These are phyloP conservation scores for Chaetoceros muelleri DNA, from an alignment of 108 stramenopile species.

Conservation along the genomic window DNA sequence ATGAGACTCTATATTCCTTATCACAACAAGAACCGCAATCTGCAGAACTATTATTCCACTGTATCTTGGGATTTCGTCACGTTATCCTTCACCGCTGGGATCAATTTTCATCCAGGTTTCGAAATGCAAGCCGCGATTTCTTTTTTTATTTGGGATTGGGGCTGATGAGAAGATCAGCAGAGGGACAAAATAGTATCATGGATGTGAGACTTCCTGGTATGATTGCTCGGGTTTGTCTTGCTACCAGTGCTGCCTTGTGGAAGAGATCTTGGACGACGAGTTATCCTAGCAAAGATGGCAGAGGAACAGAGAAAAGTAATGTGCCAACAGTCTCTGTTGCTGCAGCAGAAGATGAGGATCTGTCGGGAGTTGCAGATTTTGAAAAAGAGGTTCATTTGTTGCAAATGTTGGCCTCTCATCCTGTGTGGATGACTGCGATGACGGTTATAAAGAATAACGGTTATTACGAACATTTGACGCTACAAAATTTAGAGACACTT, in stretches of 20 bases:
- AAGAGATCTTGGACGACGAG: constrained; percentile 67
- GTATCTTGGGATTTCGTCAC: constrained; percentile 60
- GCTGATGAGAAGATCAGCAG: neutral
- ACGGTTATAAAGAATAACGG: too few species aligned
- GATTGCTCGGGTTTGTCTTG: constrained; percentile 44
- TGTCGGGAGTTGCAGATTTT: neutral
- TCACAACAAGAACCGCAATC: constrained; percentile 14
- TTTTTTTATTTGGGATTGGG: constrained; percentile 38
- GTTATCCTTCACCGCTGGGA: constrained; percentile 53
- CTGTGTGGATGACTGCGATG: too few species aligned
- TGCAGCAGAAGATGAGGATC: neutral
- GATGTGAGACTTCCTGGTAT: constrained; percentile 29
- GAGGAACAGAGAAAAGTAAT: neutral
- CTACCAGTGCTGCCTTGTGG: constrained; percentile 54
- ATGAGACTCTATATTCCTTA: too few species aligned
- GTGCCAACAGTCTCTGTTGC: too few species aligned
- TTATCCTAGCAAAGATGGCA: neutral
- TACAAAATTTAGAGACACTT: neutral
- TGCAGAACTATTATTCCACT: constrained; percentile 73
- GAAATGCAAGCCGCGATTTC: constrained; percentile 36
- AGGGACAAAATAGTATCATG: neutral
- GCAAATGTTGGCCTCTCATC: neutral
- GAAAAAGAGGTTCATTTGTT: neutral
- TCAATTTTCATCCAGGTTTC: constrained; percentile 18
- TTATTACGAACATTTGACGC: neutral